Base-by-base conservation (phyloP, 2,329 filamentous ascomycete genomes). In the Neofusicoccum cordaticola region DNA sequence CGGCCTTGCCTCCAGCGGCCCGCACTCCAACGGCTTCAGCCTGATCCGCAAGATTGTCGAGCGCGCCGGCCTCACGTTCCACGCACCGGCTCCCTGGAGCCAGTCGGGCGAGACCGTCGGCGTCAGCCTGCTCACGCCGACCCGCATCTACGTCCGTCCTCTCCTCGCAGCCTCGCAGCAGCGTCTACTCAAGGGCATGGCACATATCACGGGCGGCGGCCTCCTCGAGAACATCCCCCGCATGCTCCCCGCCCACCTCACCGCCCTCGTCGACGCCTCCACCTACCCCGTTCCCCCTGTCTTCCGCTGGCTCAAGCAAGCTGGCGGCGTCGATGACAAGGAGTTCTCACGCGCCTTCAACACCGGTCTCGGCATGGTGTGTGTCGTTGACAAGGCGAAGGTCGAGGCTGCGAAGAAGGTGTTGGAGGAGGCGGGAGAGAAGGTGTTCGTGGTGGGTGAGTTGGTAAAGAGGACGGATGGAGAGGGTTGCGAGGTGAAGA, bases 341-440 rank as follows among this genome's bases (percentile, higher is more conserved):
- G 95, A 99, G 81, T 96, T 98, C 86, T 92, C 90, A 60, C 85
- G 93, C 65, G 95, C 93, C 1, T 98, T 97, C 85, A 99, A 99
- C 81, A 93, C 90, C 7, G 95, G 95, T 58, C 81, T 99, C 50
- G 95, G 95, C 52, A 98, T 99, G 93, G 91, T 97, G 5, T 83
- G 93, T 35, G 92, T 93, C 4, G 92, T 97, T 2, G 86, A 85
- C 34, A 81, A 85, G 64, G 83, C 81, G 39, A 85, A 90, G 69
- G 91, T 83, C 1, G 83, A 86, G 5, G 81, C 83, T 42, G 88
- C 91, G 1, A 81, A 82, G 19, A 77, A 81, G 61, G 80, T 86
- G 50, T 80, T 97, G 22, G 82, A 87, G 71, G 82, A 80, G 31
- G 83, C 85, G 51, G 91, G 91, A 15, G 93, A 97, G 83, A 88